phyloP scores from a whole-genome alignment of 345 rosid genomes.

The Citrus hindsii region DNA sequence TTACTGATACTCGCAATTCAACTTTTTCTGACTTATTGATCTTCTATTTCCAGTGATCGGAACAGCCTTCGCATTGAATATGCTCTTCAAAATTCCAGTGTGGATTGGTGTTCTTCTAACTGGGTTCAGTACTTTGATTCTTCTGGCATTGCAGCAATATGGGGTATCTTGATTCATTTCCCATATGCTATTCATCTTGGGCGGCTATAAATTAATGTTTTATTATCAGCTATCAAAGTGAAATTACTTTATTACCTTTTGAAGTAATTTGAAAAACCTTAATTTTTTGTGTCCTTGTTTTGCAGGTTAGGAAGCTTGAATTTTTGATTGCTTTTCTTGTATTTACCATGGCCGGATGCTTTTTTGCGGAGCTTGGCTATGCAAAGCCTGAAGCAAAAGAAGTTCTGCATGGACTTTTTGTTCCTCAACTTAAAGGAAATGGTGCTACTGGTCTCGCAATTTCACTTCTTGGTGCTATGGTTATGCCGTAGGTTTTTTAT shows the following conservation, averaged over 20 bases:
- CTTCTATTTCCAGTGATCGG: constrained; percentile 68
- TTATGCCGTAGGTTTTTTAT: constrained; percentile 83
- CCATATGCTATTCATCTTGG: background rate
- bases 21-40: background rate
- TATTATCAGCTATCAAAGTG: background rate
- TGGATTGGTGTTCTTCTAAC: constrained; percentile 96
- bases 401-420: constrained; percentile 82
- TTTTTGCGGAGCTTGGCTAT: constrained; percentile 71
- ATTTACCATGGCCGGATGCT: constrained; percentile 81
- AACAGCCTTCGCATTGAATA: constrained; percentile 93
- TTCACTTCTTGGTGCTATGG: constrained; percentile 95
- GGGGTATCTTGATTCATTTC: constrained; percentile 52
- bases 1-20: background rate
- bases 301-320: constrained; percentile 36
- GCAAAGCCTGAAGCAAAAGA: constrained; percentile 73
- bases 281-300: constrained; percentile 1
- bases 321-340: constrained; percentile 81
- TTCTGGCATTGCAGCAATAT: constrained; percentile 78
- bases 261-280: background rate
- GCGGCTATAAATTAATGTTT: background rate
- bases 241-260: background rate
- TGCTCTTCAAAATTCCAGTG: constrained; percentile 83
- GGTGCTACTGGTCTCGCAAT: constrained; percentile 94
- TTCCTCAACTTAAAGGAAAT: constrained; percentile 89
- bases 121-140: constrained; percentile 80